Evolutionary conservation across 805 yeast genomes (phyloP).

Genomic region (Lipomyces yamanashiensis): DNA sequence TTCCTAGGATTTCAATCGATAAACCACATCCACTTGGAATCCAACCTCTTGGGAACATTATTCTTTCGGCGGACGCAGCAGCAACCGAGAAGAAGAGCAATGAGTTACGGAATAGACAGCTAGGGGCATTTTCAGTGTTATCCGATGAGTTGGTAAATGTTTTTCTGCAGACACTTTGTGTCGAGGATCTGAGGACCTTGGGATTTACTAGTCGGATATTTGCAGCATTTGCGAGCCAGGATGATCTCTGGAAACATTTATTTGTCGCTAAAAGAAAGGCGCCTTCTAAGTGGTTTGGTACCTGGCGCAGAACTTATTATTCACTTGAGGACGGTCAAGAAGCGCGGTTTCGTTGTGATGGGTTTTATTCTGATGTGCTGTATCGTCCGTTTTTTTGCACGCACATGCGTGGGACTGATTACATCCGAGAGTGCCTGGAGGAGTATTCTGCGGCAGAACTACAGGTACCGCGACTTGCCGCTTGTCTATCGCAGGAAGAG

Average conservation of each 20-base stretch:
- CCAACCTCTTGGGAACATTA: conserved; percentile 73
- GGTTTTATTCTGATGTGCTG: conserved; percentile 73
- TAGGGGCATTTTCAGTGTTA: conserved; percentile 60
- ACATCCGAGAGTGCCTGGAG: conserved; percentile 54
- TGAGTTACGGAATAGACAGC: conserved; percentile 37
- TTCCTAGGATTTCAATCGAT: conserved; percentile 39
- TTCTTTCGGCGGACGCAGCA: conserved; percentile 43
- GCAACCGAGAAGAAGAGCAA: conserved; percentile 18
- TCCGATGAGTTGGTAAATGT: conserved; percentile 68
- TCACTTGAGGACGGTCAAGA: conserved; percentile 47
- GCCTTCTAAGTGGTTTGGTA: conserved; percentile 66
- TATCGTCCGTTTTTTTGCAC: conserved; percentile 85
- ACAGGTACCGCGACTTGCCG: conserved; percentile 59
- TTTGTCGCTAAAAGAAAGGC: conserved; percentile 45
- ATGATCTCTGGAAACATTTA: conserved; percentile 77
- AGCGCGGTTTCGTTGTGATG: conserved; percentile 52
- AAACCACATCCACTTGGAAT: conserved; percentile 69
- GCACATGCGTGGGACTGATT: conserved; percentile 60
- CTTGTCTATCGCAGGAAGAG: conserved; percentile 50
- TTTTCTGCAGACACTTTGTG: conserved; percentile 55
- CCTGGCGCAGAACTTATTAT: conserved; percentile 74
- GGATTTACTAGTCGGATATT: conserved; percentile 66
- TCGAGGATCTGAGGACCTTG: conserved; percentile 55
- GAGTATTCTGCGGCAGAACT: conserved; percentile 47
- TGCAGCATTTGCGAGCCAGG: conserved; percentile 75